Base-by-base conservation (phyloP, 345 rosid species). In the Angophora floribunda region DNA sequence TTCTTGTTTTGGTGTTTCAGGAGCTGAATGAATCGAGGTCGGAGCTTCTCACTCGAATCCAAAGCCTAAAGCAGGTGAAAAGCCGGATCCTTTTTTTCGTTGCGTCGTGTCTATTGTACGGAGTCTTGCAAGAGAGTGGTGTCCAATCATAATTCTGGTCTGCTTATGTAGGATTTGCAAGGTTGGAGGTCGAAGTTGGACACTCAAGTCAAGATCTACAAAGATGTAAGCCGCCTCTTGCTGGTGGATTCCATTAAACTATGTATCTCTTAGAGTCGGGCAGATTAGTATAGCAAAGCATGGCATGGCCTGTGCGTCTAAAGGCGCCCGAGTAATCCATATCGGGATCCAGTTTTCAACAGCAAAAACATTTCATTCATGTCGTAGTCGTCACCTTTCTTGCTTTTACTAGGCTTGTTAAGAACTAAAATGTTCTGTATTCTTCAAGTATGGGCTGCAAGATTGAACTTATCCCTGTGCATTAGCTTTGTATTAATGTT, bases 131-230 rank as follows among this genome's bases (percentile, higher is more conserved):
- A 53, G 21, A 28, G 5, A 52, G 30, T n/a, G 51, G 50, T 85
- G 21, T 19, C 75, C 2, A 10, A 49, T 45, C 70, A 44, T 36
- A 28, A 14, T 89, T 80, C 85, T 44, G 87, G 89, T 89, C 32
- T n/a, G 7, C 32, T 88, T 61, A 2, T 85, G 67, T 15, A 98
- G 99, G 99, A 98, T 92, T 92, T 98, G 93, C 97, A 98, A 91
- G 91, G 92, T 89, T 98, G 99, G 99, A 96, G 99, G 87, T 95
- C 97, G 44, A 98, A 95, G 91, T 88, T 98, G 22, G 98, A 98
- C 86, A 95, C 98, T 59, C 99, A 98, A 93, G 99, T 97, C 75
- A 96, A 93, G 92, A 92, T 95, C 88, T 95, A 97, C 90, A 96
- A 95, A 1, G 96, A 96, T 92, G 99, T 97, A 65, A 93, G 94